Conservation (phyloP, 345 rosid species). For the Aethionema arabicum region DNA sequence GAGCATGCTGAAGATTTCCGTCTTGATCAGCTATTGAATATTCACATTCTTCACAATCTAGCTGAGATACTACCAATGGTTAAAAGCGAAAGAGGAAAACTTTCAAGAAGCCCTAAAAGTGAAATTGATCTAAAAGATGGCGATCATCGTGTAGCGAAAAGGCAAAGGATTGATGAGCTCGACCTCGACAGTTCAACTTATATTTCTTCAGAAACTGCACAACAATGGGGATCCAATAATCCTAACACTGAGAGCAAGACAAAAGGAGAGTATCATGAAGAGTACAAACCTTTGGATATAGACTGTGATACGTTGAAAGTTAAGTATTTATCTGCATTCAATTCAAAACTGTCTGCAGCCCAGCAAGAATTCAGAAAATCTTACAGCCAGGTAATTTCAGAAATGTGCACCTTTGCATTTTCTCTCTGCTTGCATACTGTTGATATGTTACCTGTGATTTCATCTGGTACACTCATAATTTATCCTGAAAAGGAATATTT, state of each 20-base stretch:
- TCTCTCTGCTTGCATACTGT: too few relatives aligned
- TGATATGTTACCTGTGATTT: neutral
- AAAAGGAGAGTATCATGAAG: constrained; percentile 38
- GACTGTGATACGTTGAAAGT: constrained; percentile 62
- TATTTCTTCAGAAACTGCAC: constrained; percentile 33
- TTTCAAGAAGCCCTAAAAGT: constrained; percentile 39
- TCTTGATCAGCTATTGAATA: constrained; percentile 81
- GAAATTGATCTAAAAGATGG: constrained; percentile 37
- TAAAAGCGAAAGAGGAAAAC: constrained; percentile 34
- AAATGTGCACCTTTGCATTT: neutral
- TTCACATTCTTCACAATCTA: constrained; percentile 91
- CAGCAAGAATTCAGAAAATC: constrained; percentile 76
- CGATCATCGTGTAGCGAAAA: constrained; percentile 47
- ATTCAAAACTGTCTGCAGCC: constrained; percentile 55
- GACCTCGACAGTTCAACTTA: constrained; percentile 28
- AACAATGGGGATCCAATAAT: constrained; percentile 21
- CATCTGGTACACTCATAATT: neutral
- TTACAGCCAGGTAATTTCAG: constrained; percentile 58
- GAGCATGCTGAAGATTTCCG: constrained; percentile 84
- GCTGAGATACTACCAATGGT: constrained; percentile 63
- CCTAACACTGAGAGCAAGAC: constrained; percentile 36
- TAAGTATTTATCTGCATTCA: constrained; percentile 74
- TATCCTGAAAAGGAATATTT: neutral
- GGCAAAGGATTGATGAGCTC: constrained; percentile 42
- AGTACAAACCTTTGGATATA: constrained; percentile 42